Evolutionary conservation across 495 filamentous ascomycete species (phyloP).

Genomic region (Entonaema liquescens): DNA sequence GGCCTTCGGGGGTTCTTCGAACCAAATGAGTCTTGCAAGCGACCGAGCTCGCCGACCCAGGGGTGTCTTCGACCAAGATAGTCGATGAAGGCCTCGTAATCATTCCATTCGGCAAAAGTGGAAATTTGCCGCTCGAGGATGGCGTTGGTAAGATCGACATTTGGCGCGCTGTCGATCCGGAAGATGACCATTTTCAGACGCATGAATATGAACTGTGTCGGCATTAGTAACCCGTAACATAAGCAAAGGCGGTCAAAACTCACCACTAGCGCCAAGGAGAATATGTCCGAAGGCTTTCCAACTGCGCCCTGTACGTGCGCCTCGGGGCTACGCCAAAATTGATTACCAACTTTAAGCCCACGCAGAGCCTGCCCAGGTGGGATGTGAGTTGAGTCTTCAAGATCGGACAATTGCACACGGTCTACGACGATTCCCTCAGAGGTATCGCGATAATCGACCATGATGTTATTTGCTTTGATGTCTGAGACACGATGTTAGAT

Average conservation of each 20-base stretch:
- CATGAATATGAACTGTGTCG: constrained; percentile 43
- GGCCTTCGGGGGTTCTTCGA: constrained; percentile 49
- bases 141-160: constrained; percentile 59
- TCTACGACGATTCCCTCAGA: constrained; percentile 47
- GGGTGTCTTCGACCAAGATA: constrained; percentile 53
- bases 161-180: constrained; percentile 52
- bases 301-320: constrained; percentile 46
- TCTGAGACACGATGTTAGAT: constrained; percentile 35
- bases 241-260: constrained; percentile 39
- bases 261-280: constrained; percentile 49
- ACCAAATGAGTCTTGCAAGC: constrained; percentile 50
- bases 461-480: constrained; percentile 53
- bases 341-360: constrained; percentile 48
- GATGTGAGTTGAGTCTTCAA: constrained; percentile 59
- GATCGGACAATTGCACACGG: constrained; percentile 51
- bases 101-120: constrained; percentile 58
- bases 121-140: constrained; percentile 56
- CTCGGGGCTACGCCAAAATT: constrained; percentile 53
- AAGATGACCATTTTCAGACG: constrained; percentile 54
- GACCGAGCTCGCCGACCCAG: constrained; percentile 40
- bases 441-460: constrained; percentile 47
- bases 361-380: constrained; percentile 44
- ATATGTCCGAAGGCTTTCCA: constrained; percentile 49
- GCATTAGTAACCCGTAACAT: constrained; percentile 17
- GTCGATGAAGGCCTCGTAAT: constrained; percentile 46